Conservation (phyloP, 2,329 filamentous ascomycete genomes). For the Penicillium glabrum region DNA sequence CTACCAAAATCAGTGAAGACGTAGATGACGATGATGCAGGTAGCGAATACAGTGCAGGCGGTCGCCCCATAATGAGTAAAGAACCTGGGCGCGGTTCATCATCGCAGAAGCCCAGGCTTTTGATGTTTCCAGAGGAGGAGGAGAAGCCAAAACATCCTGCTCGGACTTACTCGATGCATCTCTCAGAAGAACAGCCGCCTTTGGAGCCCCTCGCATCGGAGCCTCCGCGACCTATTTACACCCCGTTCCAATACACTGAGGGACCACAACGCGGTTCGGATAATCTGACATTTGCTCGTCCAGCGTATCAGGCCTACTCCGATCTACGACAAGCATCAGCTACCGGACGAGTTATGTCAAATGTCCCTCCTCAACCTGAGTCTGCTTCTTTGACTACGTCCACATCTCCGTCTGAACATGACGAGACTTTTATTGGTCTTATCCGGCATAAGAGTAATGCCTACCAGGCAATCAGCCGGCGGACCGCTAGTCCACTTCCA, state of each 20-base stretch:
- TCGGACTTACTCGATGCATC: slow-evolving; percentile 27
- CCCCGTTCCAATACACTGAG: slow-evolving; percentile 46
- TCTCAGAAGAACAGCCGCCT: slow-evolving; percentile 20
- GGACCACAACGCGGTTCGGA: slow-evolving; percentile 44
- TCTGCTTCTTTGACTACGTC: slow-evolving; percentile 19
- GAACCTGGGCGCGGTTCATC: slow-evolving; percentile 12
- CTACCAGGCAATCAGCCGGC: slow-evolving; percentile 33
- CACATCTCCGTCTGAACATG: slow-evolving; percentile 31
- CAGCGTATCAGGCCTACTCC: slow-evolving; percentile 50
- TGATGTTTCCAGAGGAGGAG: slow-evolving; percentile 5
- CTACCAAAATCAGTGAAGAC: background rate
- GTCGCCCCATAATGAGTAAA: slow-evolving; percentile 47
- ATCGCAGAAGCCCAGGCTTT: slow-evolving; percentile 13
- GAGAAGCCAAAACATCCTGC: slow-evolving; percentile 5
- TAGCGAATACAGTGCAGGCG: slow-evolving; percentile 53
- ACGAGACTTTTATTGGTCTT: slow-evolving; percentile 49
- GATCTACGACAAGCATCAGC: slow-evolving; percentile 46
- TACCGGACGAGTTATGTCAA: slow-evolving; percentile 45
- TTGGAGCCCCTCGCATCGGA: slow-evolving; percentile 35
- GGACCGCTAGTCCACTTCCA: slow-evolving; percentile 25
- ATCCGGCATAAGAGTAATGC: slow-evolving; percentile 47
- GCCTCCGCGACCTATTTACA: slow-evolving; percentile 44
- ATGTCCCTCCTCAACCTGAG: slow-evolving; percentile 24
- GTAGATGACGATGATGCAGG: slow-evolving; percentile 30
- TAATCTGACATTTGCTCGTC: slow-evolving; percentile 38